Evolutionary conservation across 1,284 basidiomycete genomes (phyloP).

Genomic region (Apiotrichum domesticum): DNA sequence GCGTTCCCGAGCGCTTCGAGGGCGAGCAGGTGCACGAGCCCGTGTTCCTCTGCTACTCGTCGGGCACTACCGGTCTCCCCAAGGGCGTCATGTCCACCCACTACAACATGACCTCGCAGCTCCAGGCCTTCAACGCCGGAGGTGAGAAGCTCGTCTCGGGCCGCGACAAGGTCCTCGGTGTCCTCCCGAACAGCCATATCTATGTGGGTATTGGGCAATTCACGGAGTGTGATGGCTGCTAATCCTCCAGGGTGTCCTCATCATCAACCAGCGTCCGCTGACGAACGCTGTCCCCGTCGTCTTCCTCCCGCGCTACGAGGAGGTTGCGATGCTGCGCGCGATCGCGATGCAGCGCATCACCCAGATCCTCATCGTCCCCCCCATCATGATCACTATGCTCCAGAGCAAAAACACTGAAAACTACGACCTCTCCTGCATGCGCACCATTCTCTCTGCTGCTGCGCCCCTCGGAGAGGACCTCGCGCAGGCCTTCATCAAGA

Average conservation of each 20-base stretch:
- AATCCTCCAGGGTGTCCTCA: constrained; percentile 1
- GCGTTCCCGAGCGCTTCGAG: constrained; percentile 9
- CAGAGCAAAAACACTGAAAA: constrained; percentile 57
- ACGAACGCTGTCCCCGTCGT: constrained; percentile 57
- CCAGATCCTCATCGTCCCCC: constrained; percentile 67
- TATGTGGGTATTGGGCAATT: constrained; percentile 1
- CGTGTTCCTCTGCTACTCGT: constrained; percentile 56
- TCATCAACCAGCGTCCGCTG: constrained; percentile 58
- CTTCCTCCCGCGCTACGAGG: constrained; percentile 62
- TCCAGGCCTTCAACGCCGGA: constrained; percentile 10
- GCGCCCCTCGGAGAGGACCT: constrained; percentile 62
- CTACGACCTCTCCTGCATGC: constrained; percentile 62
- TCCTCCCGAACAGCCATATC: constrained; percentile 18
- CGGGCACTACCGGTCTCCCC: constrained; percentile 53
- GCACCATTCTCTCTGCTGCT: constrained; percentile 65
- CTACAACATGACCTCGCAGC: constrained; percentile 54
- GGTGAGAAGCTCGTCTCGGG: constrained; percentile 29
- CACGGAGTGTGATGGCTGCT: too few species aligned
- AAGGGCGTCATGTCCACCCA: constrained; percentile 56
- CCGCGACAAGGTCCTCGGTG: constrained; percentile 37
- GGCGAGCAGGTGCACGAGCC: constrained; percentile 7
- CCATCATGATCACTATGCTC: constrained; percentile 59
- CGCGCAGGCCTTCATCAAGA: constrained; percentile 23
- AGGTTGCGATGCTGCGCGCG: constrained; percentile 55
- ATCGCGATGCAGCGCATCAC: constrained; percentile 72